Conservation (phyloP, 2,329 filamentous ascomycete species). For the Rachicladosporium sp. region DNA sequence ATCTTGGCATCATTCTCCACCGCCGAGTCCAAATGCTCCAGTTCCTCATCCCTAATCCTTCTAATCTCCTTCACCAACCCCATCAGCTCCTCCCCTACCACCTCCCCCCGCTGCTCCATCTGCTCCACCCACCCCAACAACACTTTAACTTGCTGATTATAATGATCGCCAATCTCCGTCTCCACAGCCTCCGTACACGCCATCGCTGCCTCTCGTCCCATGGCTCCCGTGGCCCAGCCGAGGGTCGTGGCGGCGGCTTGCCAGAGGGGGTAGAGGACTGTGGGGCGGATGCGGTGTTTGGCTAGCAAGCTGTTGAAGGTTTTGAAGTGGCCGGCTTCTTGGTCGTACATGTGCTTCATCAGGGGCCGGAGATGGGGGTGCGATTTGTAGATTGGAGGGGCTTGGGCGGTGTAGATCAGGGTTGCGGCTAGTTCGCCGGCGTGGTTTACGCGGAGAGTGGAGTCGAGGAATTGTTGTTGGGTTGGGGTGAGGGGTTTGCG, state of each 20-base stretch:
- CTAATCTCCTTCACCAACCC: conserved; percentile 62
- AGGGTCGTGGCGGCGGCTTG: conserved; percentile 64
- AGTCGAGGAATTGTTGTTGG: conserved; percentile 63
- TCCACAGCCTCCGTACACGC: conserved; percentile 97
- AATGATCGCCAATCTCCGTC: conserved; percentile 93
- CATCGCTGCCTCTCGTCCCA: conserved; percentile 93
- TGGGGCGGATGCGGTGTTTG: conserved; percentile 81
- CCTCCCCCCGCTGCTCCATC: conserved; percentile 66
- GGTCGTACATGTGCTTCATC: conserved; percentile 97
- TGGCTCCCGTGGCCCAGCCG: conserved; percentile 77
- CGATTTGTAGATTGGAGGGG: conserved; percentile 61
- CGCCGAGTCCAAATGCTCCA: conserved; percentile 92
- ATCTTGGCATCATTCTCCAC: conserved; percentile 86
- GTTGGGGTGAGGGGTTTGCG: conserved; percentile 45
- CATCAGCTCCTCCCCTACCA: conserved; percentile 64
- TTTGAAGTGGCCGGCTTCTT: conserved; percentile 75
- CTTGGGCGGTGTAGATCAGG: conserved; percentile 85
- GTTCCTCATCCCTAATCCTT: conserved; percentile 82
- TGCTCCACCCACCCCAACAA: conserved; percentile 69
- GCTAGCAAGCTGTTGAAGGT: conserved; percentile 77
- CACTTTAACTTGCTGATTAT: conserved; percentile 78
- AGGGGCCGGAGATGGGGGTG: conserved; percentile 80
- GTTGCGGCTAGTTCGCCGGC: conserved; percentile 94
- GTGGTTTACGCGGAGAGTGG: conserved; percentile 88
- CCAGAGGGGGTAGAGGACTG: conserved; percentile 87